Evolutionary conservation across 2,329 filamentous ascomycete species (phyloP).

Genomic region (Capronia americana): DNA sequence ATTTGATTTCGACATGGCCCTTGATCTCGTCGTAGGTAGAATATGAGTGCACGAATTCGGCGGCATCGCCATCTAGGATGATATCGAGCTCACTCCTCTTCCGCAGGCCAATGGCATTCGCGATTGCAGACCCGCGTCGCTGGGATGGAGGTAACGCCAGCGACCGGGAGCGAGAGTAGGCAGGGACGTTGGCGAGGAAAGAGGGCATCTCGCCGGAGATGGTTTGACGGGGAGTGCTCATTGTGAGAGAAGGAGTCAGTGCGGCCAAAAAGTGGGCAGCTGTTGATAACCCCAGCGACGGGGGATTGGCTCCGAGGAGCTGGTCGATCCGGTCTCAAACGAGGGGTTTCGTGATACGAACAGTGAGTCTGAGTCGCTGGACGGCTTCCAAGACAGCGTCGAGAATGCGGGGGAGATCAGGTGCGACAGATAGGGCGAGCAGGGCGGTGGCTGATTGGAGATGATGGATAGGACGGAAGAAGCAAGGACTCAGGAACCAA

Average conservation of each 20-base stretch:
- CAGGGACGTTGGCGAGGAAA: slow-evolving; percentile 30
- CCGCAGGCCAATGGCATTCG: slow-evolving; percentile 34
- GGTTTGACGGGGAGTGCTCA: slow-evolving; percentile 21
- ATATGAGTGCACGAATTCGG: slow-evolving; percentile 41
- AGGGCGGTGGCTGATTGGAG: slow-evolving; percentile 18
- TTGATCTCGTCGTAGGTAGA: slow-evolving; percentile 45
- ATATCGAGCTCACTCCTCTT: slow-evolving; percentile 40
- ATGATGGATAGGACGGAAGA: slow-evolving; percentile 11
- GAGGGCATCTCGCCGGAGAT: slow-evolving; percentile 37
- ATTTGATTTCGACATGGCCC: slow-evolving; percentile 41
- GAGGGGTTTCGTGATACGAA: slow-evolving; percentile 8
- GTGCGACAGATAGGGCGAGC: slow-evolving; percentile 5
- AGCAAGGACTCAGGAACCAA: slow-evolving; percentile 10
- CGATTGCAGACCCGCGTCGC: slow-evolving; percentile 35
- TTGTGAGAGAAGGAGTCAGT: slow-evolving; percentile 19
- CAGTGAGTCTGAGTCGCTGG: background rate
- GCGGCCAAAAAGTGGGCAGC: slow-evolving; percentile 1
- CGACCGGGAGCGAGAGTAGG: slow-evolving; percentile 32
- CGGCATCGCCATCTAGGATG: slow-evolving; percentile 36
- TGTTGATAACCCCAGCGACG: slow-evolving; percentile 13
- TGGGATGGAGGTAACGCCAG: slow-evolving; percentile 20
- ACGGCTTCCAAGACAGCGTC: background rate
- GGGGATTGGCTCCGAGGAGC: slow-evolving; percentile 3
- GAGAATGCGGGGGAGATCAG: slow-evolving; percentile 22
- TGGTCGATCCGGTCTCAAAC: slow-evolving; percentile 11